phyloP scores from a whole-genome alignment of 192 early-diverging fungal genomes.

The Rhizophagus sp. region DNA sequence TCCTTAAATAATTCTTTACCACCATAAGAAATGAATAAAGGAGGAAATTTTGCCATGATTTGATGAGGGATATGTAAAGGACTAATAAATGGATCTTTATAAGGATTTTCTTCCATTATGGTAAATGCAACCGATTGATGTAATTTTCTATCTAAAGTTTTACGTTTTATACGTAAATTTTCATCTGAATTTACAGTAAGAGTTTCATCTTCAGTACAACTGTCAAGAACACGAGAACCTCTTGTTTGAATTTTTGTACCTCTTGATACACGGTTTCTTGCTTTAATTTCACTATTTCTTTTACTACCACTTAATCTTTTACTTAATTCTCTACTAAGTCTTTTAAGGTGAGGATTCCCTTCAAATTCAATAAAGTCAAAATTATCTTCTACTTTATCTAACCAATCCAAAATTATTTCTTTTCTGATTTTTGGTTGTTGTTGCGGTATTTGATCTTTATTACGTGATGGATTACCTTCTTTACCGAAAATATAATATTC shows the following conservation, averaged over 20 bases:
- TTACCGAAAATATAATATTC: constrained; percentile 23
- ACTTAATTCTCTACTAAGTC: not conserved
- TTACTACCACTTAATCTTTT: not conserved
- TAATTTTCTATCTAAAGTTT: too few species aligned
- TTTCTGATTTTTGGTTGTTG: not conserved
- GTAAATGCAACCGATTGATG: not conserved
- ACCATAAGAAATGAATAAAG: constrained; percentile 19
- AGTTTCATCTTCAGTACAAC: not conserved
- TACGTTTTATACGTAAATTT: too few species aligned
- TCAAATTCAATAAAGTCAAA: not conserved
- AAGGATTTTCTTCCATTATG: not conserved
- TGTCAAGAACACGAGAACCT: not conserved
- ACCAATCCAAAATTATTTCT: not conserved
- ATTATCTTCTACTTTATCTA: not conserved
- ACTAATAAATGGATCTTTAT: constrained; percentile 6
- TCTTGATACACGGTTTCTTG: not conserved
- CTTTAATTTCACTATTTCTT: too few species aligned
- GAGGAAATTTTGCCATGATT: constrained; percentile 25
- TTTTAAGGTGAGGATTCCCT: not conserved
- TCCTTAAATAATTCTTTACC: constrained; percentile 27
- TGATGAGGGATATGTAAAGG: not conserved
- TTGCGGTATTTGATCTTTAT: not conserved
- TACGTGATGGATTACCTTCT: not conserved
- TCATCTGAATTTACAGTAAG: not conserved
- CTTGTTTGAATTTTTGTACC: not conserved